Evolutionary conservation across 2,329 filamentous ascomycete genomes (phyloP).

Genomic region (Cadophora sp.): DNA sequence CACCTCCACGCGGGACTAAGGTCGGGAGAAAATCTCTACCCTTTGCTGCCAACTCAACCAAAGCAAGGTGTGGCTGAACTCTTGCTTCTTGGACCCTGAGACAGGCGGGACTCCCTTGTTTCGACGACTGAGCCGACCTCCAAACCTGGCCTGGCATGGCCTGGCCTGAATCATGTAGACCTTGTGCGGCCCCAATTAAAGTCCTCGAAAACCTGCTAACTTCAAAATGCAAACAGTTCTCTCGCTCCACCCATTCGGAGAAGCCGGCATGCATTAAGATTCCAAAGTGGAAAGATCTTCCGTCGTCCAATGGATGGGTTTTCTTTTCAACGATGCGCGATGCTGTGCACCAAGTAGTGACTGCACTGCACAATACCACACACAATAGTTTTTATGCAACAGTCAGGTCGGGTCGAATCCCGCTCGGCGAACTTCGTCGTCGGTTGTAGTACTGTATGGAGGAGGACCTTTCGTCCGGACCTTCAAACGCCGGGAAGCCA

Average conservation of each 20-base stretch:
- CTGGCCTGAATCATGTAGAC: background rate
- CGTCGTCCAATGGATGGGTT: background rate
- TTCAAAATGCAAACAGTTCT: background rate
- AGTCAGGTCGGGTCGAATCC: background rate
- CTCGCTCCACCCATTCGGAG: background rate
- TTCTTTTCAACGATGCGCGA: background rate
- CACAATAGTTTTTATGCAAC: no score
- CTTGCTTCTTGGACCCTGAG: background rate
- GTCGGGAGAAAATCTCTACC: background rate
- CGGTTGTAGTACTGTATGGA: background rate
- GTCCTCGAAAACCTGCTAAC: background rate
- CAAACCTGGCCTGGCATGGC: no score
- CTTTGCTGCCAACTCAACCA: background rate
- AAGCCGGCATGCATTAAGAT: background rate
- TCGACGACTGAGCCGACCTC: background rate
- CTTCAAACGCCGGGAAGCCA: background rate
- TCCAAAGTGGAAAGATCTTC: slow-evolving; percentile 4
- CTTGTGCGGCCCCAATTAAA: background rate
- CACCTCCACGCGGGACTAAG: background rate
- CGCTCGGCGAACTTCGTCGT: background rate
- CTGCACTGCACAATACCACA: no score
- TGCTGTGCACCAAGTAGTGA: background rate
- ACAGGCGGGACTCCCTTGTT: background rate
- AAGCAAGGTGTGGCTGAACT: background rate
- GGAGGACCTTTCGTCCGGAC: slow-evolving; percentile 1